Evolutionary conservation across 441 rosid species (phyloP).

Genomic region (Eutrema salsugineum): DNA sequence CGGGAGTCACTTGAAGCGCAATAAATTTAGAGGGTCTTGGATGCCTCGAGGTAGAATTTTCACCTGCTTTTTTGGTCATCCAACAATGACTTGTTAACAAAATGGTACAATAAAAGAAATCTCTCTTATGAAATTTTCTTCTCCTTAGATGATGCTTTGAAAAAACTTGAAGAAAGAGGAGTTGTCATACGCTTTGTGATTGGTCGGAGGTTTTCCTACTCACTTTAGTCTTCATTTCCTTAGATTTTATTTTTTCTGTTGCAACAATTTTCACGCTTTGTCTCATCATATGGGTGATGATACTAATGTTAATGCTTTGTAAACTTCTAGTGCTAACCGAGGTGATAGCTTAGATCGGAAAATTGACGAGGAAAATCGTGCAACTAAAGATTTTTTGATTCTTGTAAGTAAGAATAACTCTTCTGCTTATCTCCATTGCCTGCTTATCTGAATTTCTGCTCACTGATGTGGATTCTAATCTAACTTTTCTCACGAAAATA

Average conservation of each 20-base stretch:
- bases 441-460: not conserved
- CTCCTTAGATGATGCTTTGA: conserved; percentile 66
- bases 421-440: not conserved
- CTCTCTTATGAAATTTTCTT: not conserved
- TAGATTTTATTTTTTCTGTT: not conserved
- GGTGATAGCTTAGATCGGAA: conserved; percentile 92
- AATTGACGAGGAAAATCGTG: conserved; percentile 60
- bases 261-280: not conserved
- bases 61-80: not conserved
- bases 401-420: conserved; percentile 48
- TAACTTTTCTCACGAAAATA: not conserved
- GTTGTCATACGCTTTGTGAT: conserved; percentile 80
- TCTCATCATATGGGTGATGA: not conserved
- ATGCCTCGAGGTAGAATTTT: conserved; percentile 69
- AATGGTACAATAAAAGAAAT: not conserved
- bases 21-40: conserved; percentile 84
- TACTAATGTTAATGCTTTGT: not conserved
- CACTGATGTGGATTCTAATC: not conserved
- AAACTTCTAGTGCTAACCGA: conserved; percentile 69
- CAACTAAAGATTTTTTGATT: conserved; percentile 75
- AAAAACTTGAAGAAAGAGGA: conserved; percentile 86
- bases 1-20: conserved; percentile 79
- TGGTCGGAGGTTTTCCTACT: conserved; percentile 74
- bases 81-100: not conserved
- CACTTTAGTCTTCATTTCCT: conserved; percentile 9